Percentiles rank a stretch among this genome's conserved stretches.
These are phyloP conservation scores for Plasmodium reichenowi DNA, from an alignment of 169 alveolate species.

Conservation along the genomic window DNA sequence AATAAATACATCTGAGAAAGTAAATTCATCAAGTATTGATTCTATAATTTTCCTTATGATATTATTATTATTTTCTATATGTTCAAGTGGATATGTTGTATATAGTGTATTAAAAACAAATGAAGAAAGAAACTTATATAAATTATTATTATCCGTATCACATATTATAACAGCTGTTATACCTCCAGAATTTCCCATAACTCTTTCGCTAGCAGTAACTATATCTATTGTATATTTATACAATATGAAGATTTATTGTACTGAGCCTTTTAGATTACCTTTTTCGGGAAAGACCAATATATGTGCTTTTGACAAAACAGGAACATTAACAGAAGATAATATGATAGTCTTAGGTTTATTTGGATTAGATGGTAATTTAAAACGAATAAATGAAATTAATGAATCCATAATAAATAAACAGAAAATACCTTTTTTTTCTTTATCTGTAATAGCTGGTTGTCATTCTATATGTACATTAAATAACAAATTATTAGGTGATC, in stretches of 20 bases:
- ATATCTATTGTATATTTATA: conserved; percentile 93
- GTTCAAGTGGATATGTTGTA: conserved; percentile 94
- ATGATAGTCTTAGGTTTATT: conserved; percentile 89
- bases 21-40: conserved; percentile 92
- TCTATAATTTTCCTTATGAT: conserved; percentile 93
- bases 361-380: conserved; percentile 50
- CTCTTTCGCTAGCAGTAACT: conserved; percentile 97
- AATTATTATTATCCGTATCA: conserved; percentile 94
- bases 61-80: conserved; percentile 93
- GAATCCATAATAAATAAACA: conserved; percentile 35
- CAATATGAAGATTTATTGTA: conserved; percentile 95
- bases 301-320: conserved; percentile 98
- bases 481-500: conserved; percentile 95
- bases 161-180: conserved; percentile 98
- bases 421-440: conserved; percentile 84
- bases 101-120: conserved; percentile 77
- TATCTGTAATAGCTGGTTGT: conserved; percentile 95
- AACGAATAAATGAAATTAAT: conserved; percentile 28
- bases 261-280: conserved; percentile 99
- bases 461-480: conserved; percentile 92
- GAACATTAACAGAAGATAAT: conserved; percentile 97
- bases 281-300: conserved; percentile 94
- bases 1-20: conserved; percentile 93
- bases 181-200: conserved; percentile 99
- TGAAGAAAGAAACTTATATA: conserved; percentile 82